Evolutionary conservation across 441 rosid species (phyloP).

Genomic region (Jatropha multifida): DNA sequence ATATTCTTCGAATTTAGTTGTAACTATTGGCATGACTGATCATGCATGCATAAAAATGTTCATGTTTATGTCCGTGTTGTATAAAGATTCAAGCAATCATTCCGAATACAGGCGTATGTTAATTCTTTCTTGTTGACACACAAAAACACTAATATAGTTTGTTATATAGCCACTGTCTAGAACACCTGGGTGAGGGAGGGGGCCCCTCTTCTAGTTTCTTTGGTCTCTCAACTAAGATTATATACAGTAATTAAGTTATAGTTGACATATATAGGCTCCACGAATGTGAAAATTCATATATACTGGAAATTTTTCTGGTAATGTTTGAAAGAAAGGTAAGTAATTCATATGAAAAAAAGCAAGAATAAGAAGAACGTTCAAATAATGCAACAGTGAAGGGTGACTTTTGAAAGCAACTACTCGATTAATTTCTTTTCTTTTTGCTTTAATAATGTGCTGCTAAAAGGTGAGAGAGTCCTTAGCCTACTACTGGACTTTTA

Average conservation of each 20-base stretch:
- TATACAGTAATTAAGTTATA: no score
- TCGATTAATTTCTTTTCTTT: conserved; percentile 22
- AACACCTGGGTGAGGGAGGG: not conserved
- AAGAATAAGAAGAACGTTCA: not conserved
- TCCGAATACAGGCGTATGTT: not conserved
- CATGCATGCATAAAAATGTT: not conserved
- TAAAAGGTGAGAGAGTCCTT: conserved; percentile 15
- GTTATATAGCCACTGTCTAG: not conserved
- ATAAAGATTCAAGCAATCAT: not conserved
- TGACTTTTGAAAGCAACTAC: conserved; percentile 28
- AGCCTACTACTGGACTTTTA: not conserved
- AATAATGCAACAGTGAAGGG: conserved; percentile 21
- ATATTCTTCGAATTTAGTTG: not conserved
- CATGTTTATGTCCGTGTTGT: not conserved
- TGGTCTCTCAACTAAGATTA: no score
- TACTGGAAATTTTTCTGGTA: no score
- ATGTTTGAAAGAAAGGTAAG: not conserved
- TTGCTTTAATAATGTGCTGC: conserved; percentile 10
- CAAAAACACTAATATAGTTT: not conserved
- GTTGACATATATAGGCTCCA: no score
- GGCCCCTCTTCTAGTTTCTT: no score
- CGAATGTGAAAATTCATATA: no score
- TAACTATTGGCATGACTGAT: not conserved
- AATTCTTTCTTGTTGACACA: not conserved
- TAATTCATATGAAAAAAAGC: not conserved